phyloP scores from a whole-genome alignment of 2,329 filamentous ascomycete species.

The Neonectria faginata region DNA sequence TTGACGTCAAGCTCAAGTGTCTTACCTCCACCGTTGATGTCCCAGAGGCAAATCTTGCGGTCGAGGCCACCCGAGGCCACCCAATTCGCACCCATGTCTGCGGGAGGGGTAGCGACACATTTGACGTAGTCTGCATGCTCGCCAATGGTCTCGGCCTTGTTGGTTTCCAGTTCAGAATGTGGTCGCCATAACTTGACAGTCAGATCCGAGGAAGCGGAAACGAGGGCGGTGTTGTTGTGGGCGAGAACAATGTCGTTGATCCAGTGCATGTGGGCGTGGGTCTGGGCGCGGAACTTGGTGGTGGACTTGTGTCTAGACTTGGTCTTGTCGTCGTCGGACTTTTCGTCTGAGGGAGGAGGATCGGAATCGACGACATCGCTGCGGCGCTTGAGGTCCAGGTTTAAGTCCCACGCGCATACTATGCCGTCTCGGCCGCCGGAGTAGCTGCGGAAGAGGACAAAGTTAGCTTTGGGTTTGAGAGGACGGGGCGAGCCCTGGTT shows the following conservation, averaged over 20 bases:
- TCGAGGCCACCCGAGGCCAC: conserved; percentile 95
- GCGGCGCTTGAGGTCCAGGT: conserved; percentile 70
- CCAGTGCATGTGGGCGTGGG: conserved; percentile 90
- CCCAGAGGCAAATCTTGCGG: conserved; percentile 92
- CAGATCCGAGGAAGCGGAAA: conserved; percentile 93
- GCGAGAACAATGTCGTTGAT: conserved; percentile 91
- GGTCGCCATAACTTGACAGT: conserved; percentile 95
- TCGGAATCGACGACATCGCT: conserved; percentile 45
- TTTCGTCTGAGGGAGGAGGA: conserved; percentile 45
- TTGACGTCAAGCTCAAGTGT: conserved; percentile 86
- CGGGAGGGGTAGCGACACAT: conserved; percentile 81
- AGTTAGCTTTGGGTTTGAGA: conserved; percentile 31
- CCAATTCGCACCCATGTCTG: conserved; percentile 76
- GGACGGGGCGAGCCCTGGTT: conserved; percentile 17
- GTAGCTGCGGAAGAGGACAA: conserved; percentile 70
- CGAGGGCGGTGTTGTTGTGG: conserved; percentile 80
- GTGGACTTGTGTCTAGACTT: conserved; percentile 57
- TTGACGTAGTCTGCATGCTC: conserved; percentile 98
- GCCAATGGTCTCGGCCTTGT: conserved; percentile 76
- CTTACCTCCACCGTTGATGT: conserved; percentile 88
- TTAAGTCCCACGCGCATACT: conserved; percentile 94
- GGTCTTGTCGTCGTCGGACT: conserved; percentile 22
- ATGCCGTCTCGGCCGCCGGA: conserved; percentile 95
- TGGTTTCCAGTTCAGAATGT: conserved; percentile 67
- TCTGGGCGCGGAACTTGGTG: conserved; percentile 71